Evolutionary conservation across 2,329 filamentous ascomycete genomes (phyloP).

Genomic region (Capronia americana): DNA sequence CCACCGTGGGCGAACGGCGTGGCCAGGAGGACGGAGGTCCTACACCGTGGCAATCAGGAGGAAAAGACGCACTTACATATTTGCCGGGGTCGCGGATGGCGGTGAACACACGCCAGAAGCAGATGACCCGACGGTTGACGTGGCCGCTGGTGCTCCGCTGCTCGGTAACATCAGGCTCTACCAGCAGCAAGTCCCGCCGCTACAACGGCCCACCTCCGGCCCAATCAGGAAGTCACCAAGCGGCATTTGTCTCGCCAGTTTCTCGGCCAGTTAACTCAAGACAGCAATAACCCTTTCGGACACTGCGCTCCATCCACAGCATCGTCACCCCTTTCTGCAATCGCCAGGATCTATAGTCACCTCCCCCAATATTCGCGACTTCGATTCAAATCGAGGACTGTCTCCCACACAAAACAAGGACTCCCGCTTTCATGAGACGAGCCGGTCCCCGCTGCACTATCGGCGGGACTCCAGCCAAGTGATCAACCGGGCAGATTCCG

Average conservation of each 20-base stretch:
- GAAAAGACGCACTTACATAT: slow-evolving; percentile 17
- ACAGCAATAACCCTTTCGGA: slow-evolving; percentile 15
- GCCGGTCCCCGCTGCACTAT: background rate
- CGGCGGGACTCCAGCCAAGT: background rate
- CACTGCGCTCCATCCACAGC: background rate
- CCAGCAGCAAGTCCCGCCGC: slow-evolving; percentile 4
- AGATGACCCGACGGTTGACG: slow-evolving; percentile 1
- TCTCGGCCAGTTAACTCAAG: slow-evolving; percentile 7
- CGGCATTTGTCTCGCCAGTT: background rate
- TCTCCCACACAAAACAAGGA: background rate
- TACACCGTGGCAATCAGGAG: slow-evolving; percentile 10
- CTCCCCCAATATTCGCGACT: background rate
- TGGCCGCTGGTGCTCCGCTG: background rate
- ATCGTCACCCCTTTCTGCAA: background rate
- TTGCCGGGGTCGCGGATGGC: slow-evolving; percentile 11
- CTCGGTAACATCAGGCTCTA: background rate
- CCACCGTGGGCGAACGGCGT: background rate
- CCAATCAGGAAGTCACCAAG: background rate
- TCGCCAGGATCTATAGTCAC: background rate
- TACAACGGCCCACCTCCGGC: background rate
- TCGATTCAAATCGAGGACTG: background rate
- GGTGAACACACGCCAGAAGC: slow-evolving; percentile 4
- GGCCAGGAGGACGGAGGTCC: background rate
- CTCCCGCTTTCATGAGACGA: background rate
- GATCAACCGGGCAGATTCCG: slow-evolving; percentile 17